Evolutionary conservation across 2,329 filamentous ascomycete genomes (phyloP), one percentile per base, ranked within the genome.

Genomic region (Xylariaceae sp.): DNA sequence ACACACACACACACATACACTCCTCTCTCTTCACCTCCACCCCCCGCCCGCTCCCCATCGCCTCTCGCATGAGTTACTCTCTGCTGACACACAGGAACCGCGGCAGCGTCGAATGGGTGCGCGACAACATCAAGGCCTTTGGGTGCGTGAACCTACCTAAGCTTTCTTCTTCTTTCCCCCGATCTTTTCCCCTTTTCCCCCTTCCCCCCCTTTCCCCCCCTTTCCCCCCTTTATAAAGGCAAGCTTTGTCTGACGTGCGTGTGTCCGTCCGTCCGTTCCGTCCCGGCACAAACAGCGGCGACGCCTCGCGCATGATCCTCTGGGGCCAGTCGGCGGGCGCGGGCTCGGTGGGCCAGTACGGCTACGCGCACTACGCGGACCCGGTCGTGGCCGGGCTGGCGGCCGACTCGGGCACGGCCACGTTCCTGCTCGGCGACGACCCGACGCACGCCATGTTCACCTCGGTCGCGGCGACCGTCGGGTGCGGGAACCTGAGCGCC

Each of bases 241-340:
- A n/a, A n/a, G n/a, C n/a, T n/a, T n/a, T n/a, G n/a, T n/a, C n/a
- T n/a, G n/a, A n/a, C n/a, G n/a, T n/a, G n/a, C n/a, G n/a, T n/a
- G n/a, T n/a, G n/a, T n/a, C n/a, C n/a, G n/a, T n/a, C n/a, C n/a
- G n/a, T n/a, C n/a, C n/a, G n/a, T n/a, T n/a, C n/a, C n/a, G n/a
- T n/a, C n/a, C n/a, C n/a, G n/a, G n/a, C n/a, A n/a, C n/a, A n/a
- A n/a, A n/a, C n/a, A n/a, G n/a, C n/a, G 72, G 72, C 12, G 65
- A 71, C 39, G 52, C 61, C 2, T 29, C 49, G 2, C 51, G 53
- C n/a, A 68, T 71, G 40, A 59, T 59, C 0, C 53, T 68, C 13
- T 65, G 63, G 46, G 70, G 69, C 10, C 61, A 69, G 48, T 67
- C 64, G 19, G 65, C 69, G 3, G 68, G 70, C 5, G 42, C 53